Percentiles rank a stretch among this genome's conserved stretches.
Conservation (phyloP, 192 early-diverging fungal genomes). For the Helicostylum pulchrum region DNA sequence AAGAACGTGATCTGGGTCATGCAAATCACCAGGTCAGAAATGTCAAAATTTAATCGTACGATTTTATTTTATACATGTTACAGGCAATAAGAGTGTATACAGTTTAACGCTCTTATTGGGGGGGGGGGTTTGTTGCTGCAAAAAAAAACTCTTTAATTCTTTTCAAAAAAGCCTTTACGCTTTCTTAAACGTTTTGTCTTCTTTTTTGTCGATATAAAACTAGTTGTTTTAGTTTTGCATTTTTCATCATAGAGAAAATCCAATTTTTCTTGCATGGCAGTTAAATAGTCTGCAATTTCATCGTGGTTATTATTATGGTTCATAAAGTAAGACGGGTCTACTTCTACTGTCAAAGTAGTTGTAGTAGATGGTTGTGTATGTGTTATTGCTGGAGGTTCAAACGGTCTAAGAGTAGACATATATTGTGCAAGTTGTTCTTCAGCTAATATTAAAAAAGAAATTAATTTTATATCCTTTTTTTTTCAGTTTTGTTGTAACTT, state of each 20-base stretch:
- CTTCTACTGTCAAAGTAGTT: constrained; percentile 11
- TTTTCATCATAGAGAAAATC: constrained; percentile 3
- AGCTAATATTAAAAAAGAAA: not conserved
- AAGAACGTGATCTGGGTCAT: too few species aligned
- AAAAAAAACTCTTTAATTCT: constrained; percentile 1
- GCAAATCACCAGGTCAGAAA: too few species aligned
- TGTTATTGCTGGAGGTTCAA: not conserved
- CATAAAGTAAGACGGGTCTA: constrained; percentile 2
- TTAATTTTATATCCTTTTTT: not conserved
- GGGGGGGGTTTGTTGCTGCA: not conserved
- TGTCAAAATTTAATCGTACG: too few species aligned
- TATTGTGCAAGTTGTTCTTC: constrained; percentile 5
- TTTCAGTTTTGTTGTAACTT: not conserved
- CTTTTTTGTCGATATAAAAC: not conserved
- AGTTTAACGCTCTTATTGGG: too few species aligned
- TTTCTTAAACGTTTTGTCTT: constrained; percentile 1
- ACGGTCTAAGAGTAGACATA: constrained; percentile 10
- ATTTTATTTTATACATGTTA: too few species aligned
- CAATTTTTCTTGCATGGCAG: constrained; percentile 27
- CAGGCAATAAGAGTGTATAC: too few species aligned
- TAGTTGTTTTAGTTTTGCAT: not conserved
- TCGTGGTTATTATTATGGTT: constrained; percentile 17
- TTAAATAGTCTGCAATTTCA: constrained; percentile 30
- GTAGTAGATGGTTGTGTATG: not conserved
- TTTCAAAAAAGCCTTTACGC: constrained; percentile 6